phyloP scores from a whole-genome alignment of 1,139 yeast species.

The Hyphopichia burtonii region DNA sequence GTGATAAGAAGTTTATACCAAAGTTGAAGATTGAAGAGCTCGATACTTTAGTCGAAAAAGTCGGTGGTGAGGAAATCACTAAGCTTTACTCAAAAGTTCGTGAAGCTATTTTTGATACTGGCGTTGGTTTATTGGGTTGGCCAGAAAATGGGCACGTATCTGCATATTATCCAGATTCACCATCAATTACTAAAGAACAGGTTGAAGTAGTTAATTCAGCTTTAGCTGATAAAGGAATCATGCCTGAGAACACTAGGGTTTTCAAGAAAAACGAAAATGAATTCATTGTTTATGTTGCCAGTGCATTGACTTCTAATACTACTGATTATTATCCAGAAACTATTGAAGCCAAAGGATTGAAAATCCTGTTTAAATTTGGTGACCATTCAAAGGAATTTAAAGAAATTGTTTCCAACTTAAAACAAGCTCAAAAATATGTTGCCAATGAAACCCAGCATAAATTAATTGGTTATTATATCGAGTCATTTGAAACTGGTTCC shows the following conservation, averaged over 20 bases:
- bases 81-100: conserved; percentile 45
- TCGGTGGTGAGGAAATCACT: conserved; percentile 34
- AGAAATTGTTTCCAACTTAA: conserved; percentile 55
- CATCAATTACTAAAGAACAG: conserved; percentile 55
- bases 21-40: conserved; percentile 49
- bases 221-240: conserved; percentile 58
- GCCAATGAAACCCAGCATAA: conserved; percentile 71
- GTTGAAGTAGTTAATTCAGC: conserved; percentile 65
- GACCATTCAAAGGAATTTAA: conserved; percentile 69
- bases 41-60: conserved; percentile 42
- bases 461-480: conserved; percentile 65
- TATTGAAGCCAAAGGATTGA: conserved; percentile 25
- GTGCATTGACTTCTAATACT: conserved; percentile 46
- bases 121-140: conserved; percentile 65
- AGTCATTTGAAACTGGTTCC: conserved; percentile 76
- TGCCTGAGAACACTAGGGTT: conserved; percentile 84
- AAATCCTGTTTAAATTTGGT: conserved; percentile 63
- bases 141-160: conserved; percentile 75
- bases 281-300: conserved; percentile 62
- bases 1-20: conserved; percentile 84
- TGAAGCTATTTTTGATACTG: conserved; percentile 51
- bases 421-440: conserved; percentile 57
- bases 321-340: conserved; percentile 41
- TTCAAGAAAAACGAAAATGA: conserved; percentile 44
- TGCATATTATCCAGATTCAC: conserved; percentile 61